Evolutionary conservation across 352 stramenopile species (phyloP), one percentile per base, ranked within the genome.

Genomic region (Globisporangium alternatum): DNA sequence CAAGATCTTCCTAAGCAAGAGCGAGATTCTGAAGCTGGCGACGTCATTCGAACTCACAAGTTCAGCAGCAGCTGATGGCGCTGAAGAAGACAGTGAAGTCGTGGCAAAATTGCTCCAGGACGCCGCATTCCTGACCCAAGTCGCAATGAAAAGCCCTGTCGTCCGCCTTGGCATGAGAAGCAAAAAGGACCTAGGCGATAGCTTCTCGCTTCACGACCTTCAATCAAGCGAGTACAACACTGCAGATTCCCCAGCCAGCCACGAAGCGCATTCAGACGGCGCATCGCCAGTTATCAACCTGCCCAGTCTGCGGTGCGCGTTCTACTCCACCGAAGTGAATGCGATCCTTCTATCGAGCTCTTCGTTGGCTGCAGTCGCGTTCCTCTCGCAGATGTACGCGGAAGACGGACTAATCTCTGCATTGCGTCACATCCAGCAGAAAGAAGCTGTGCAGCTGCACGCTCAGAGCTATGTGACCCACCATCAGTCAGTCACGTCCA

Each of bases 381-480:
- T 87, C 19, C 57, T 93, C 31, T 69, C 75, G 0, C 77, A 81
- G n/a, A 68, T 71, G 25, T 78, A 83, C 52, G 70, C 72, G 2
- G 76, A 88, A 25, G 71, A 88, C 31, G 71, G 52, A 0, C 56
- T 80, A 0, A 33, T 77, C 4, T 73, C 70, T 1, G 76, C 73
- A 10, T 53, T 86, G 7, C 74, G 75, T 0, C 74, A 65, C 30
- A 54, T 87, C 4, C 78, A 88, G 39, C 77, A 83, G 21, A 57
- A 72, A 39, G 74, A 87, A 61, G 82, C 81, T 2, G 66, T 87
- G 5, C 41, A 74, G 12, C 45, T 76, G 4, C 78, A 86, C 25
- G 69, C 81, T 2, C 52, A 71, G 6, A 75, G 54, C 48, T 87
- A 80, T 51, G 74, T 69, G 15, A 62, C 64, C 10, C 56, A 68